These are phyloP conservation scores for Conticribra weissflogii DNA, from an alignment of 108 stramenopile genomes.

Conservation along the genomic window DNA sequence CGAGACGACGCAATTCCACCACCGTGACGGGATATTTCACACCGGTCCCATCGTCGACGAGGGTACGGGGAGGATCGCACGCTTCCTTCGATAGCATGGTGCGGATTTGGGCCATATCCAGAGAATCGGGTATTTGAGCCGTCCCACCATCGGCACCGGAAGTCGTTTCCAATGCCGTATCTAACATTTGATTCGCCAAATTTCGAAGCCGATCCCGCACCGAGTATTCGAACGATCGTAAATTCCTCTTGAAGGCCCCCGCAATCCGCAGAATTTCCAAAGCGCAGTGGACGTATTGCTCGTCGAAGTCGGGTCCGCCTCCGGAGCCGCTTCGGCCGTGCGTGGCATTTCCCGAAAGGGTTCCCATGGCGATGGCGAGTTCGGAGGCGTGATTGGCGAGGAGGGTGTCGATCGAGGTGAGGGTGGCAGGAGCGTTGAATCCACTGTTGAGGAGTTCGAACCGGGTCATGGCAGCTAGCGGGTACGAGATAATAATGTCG, in stretches of 20 bases:
- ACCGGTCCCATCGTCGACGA: conserved; percentile 39
- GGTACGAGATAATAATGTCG: too few relatives aligned
- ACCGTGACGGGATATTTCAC: conserved; percentile 41
- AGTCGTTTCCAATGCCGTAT: conserved; percentile 30
- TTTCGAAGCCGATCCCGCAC: conserved; percentile 61
- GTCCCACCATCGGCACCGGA: neutral
- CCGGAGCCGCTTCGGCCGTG: neutral
- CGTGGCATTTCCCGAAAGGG: conserved; percentile 56
- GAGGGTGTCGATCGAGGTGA: conserved; percentile 65
- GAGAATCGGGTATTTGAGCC: conserved; percentile 67
- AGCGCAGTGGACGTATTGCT: conserved; percentile 76
- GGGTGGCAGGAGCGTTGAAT: conserved; percentile 51
- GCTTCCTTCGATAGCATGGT: conserved; percentile 67
- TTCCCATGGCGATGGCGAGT: conserved; percentile 65
- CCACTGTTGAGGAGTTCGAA: conserved; percentile 84
- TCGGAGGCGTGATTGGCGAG: conserved; percentile 71
- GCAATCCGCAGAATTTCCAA: conserved; percentile 79
- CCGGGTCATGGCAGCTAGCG: conserved; percentile 56
- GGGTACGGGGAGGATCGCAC: conserved; percentile 38
- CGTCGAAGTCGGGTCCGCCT: conserved; percentile 63
- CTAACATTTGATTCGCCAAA: conserved; percentile 54
- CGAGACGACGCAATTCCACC: conserved; percentile 50
- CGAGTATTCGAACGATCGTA: conserved; percentile 58
- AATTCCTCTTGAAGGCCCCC: conserved; percentile 56
- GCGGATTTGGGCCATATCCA: conserved; percentile 74